These are phyloP conservation scores for Cladobotryum protrusum DNA, from an alignment of 2,329 filamentous ascomycete species.

Conservation along the genomic window DNA sequence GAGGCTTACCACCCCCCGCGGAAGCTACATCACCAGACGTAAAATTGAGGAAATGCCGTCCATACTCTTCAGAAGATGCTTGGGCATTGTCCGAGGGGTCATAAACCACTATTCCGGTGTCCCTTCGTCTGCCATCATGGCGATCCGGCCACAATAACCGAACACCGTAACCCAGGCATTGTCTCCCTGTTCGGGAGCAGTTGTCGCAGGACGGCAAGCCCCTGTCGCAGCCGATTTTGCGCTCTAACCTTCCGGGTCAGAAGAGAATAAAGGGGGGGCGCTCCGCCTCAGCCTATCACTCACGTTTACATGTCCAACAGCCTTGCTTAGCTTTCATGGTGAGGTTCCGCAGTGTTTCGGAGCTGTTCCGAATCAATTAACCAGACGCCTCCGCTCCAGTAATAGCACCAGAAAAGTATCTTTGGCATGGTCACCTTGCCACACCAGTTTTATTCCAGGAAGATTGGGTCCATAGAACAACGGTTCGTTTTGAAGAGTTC, in stretches of 20 bases:
- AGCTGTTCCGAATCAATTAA: background rate
- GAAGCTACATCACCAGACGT: conserved; percentile 30
- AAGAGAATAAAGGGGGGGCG: background rate
- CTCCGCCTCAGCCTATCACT: background rate
- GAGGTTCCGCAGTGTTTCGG: background rate
- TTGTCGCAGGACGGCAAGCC: conserved; percentile 37
- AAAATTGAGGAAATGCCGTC: conserved; percentile 33
- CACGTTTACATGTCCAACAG: conserved; percentile 17
- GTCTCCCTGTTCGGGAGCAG: conserved; percentile 35
- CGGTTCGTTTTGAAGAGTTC: background rate
- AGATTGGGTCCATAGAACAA: background rate
- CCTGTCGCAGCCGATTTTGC: conserved; percentile 43
- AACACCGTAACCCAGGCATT: conserved; percentile 39
- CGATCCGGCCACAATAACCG: conserved; percentile 43
- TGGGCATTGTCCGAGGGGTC: conserved; percentile 10
- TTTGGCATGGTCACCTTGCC: conserved; percentile 7
- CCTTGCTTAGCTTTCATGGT: conserved; percentile 12
- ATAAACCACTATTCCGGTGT: conserved; percentile 9
- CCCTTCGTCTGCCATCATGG: conserved; percentile 36
- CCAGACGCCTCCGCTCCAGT: conserved; percentile 4
- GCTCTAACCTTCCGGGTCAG: conserved; percentile 25
- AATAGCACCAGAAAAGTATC: background rate
- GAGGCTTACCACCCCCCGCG: background rate
- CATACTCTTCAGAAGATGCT: conserved; percentile 24
- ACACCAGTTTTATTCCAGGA: background rate